These are phyloP conservation scores for Remersonia thermophila DNA, from an alignment of 2,329 filamentous ascomycete species.

Conservation along the genomic window DNA sequence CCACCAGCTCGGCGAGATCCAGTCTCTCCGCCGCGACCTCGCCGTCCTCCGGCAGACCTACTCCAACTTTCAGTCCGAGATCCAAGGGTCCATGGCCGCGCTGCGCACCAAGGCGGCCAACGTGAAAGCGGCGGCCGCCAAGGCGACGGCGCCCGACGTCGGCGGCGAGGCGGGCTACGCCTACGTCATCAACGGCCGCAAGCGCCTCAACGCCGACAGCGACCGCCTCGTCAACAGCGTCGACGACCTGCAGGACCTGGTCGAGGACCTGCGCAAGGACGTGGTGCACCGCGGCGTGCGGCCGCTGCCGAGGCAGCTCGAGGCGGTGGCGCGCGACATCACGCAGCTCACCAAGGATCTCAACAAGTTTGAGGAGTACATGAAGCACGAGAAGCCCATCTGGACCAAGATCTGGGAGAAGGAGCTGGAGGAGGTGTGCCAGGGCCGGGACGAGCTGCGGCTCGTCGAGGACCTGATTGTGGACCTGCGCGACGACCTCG, in stretches of 20 bases:
- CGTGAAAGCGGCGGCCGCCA: conserved; percentile 64
- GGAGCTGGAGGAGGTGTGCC: conserved; percentile 88
- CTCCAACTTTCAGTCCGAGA: conserved; percentile 77
- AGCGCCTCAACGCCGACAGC: conserved; percentile 73
- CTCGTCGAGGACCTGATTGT: conserved; percentile 92
- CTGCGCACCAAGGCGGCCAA: conserved; percentile 70
- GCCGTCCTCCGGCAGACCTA: conserved; percentile 90
- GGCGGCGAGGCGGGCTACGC: conserved; percentile 69
- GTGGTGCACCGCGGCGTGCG: conserved; percentile 88
- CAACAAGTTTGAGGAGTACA: conserved; percentile 86
- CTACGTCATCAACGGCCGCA: conserved; percentile 79
- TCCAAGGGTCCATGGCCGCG: conserved; percentile 74
- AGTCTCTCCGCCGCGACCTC: conserved; percentile 73
- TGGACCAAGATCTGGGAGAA: conserved; percentile 99
- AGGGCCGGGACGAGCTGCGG: conserved; percentile 85
- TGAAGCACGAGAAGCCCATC: conserved; percentile 82
- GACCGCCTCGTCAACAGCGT: conserved; percentile 85
- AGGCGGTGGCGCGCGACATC: conserved; percentile 81
- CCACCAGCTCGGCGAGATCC: conserved; percentile 63
- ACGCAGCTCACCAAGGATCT: conserved; percentile 69
- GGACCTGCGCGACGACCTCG: conserved; percentile 85
- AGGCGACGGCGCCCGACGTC: conserved; percentile 56
- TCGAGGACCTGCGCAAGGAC: conserved; percentile 94
- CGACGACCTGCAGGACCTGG: conserved; percentile 91
- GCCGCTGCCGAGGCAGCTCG: conserved; percentile 79